phyloP scores from a whole-genome alignment of 306 rosid species.

The Cicer yamashitae region DNA sequence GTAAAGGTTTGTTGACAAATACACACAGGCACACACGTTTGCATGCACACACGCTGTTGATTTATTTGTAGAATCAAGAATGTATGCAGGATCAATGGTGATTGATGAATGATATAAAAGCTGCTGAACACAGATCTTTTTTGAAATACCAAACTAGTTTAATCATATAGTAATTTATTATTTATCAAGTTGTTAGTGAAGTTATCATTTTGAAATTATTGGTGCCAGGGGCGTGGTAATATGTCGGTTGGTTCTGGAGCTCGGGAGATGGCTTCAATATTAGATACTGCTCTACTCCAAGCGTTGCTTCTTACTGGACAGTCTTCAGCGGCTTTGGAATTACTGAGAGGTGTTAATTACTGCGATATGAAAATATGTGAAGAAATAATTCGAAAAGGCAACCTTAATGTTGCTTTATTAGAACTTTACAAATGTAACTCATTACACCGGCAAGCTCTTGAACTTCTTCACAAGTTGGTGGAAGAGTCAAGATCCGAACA shows the following conservation, averaged over 20 bases:
- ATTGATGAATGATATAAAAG: conserved; percentile 13
- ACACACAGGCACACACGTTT: background rate
- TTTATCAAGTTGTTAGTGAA: conserved; percentile 23
- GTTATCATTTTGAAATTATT: conserved; percentile 46
- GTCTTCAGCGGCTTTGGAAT: conserved; percentile 69
- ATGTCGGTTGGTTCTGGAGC: conserved; percentile 75
- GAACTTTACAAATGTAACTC: conserved; percentile 93
- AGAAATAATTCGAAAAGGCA: conserved; percentile 76
- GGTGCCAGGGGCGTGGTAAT: conserved; percentile 73
- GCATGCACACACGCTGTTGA: background rate
- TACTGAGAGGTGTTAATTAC: conserved; percentile 82
- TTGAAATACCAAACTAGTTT: conserved; percentile 13
- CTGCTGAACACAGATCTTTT: conserved; percentile 15
- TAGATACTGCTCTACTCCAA: conserved; percentile 92
- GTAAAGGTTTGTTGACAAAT: conserved; percentile 27
- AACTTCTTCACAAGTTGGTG: conserved; percentile 77
- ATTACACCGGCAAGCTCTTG: conserved; percentile 92
- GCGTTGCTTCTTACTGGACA: conserved; percentile 95
- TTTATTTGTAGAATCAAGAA: background rate
- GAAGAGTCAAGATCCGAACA: conserved; percentile 76
- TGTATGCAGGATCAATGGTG: conserved; percentile 19
- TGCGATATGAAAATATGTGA: conserved; percentile 87
- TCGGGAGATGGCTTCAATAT: conserved; percentile 89
- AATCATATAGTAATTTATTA: background rate
- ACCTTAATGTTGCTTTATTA: conserved; percentile 71